Conservation (phyloP, 2,329 filamentous ascomycete species). For the Fusarium graminum region DNA sequence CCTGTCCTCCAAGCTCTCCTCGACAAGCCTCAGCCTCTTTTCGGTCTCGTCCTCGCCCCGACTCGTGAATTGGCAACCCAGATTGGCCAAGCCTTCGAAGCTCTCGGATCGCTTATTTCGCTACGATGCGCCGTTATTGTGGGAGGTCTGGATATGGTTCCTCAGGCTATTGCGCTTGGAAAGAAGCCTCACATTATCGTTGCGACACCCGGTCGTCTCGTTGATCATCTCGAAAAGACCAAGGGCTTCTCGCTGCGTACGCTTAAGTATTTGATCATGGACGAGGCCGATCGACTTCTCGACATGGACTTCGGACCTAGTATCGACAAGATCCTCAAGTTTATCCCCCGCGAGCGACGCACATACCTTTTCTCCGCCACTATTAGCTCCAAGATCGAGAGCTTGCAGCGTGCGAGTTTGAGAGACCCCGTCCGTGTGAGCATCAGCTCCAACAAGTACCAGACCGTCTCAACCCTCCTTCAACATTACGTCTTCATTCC, state of each 20-base stretch:
- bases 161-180: slow-evolving; percentile 89
- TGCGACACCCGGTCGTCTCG: slow-evolving; percentile 87
- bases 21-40: slow-evolving; percentile 86
- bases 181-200: slow-evolving; percentile 97
- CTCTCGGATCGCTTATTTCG: slow-evolving; percentile 87
- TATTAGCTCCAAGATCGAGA: slow-evolving; percentile 93
- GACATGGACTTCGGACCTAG: slow-evolving; percentile 95
- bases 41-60: slow-evolving; percentile 90
- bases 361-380: slow-evolving; percentile 96
- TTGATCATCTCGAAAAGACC: slow-evolving; percentile 96
- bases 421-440: slow-evolving; percentile 86
- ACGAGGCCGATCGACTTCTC: slow-evolving; percentile 91
- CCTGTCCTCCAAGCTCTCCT: slow-evolving; percentile 93
- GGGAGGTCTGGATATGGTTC: slow-evolving; percentile 95
- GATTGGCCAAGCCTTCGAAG: slow-evolving; percentile 89
- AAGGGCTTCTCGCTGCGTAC: slow-evolving; percentile 90
- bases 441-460: slow-evolving; percentile 85
- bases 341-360: slow-evolving; percentile 80
- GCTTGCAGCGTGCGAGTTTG: slow-evolving; percentile 88
- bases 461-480: slow-evolving; percentile 89
- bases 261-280: slow-evolving; percentile 92
- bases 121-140: slow-evolving; percentile 88
- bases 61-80: slow-evolving; percentile 95
- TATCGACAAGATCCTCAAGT: slow-evolving; percentile 92
- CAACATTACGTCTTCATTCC: slow-evolving; percentile 91